phyloP scores from a whole-genome alignment of 805 yeast genomes.

The Komagataella pastoris region DNA sequence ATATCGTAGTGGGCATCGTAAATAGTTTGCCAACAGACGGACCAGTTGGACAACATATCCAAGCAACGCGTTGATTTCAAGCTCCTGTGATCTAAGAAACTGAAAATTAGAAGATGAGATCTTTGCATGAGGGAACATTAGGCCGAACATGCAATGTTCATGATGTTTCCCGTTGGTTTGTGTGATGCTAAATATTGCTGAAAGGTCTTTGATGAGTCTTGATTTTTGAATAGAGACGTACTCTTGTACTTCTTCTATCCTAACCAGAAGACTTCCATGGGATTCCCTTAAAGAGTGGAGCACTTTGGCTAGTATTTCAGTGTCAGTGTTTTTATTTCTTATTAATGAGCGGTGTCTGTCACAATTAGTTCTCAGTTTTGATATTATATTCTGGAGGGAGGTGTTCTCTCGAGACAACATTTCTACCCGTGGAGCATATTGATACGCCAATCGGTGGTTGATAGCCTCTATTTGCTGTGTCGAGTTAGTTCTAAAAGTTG shows the following conservation, averaged over 20 bases:
- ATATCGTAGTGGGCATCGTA: slow-evolving; percentile 31
- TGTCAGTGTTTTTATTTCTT: not conserved
- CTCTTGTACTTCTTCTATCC: slow-evolving; percentile 2
- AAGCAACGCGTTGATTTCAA: slow-evolving; percentile 31
- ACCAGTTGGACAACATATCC: slow-evolving; percentile 33
- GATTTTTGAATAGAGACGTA: slow-evolving; percentile 1
- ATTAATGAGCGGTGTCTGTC: not conserved
- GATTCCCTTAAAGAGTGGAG: not conserved
- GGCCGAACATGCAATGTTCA: slow-evolving; percentile 4
- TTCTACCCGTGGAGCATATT: not conserved
- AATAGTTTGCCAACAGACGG: slow-evolving; percentile 22
- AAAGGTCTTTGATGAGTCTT: not conserved
- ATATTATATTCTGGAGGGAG: not conserved
- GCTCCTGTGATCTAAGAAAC: slow-evolving; percentile 18
- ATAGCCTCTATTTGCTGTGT: not conserved
- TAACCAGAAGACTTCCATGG: not conserved
- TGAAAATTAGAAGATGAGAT: not conserved
- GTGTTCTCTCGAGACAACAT: not conserved
- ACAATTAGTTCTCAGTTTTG: slow-evolving; percentile 1
- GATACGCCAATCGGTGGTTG: not conserved
- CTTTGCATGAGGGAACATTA: slow-evolving; percentile 1
- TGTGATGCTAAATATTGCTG: slow-evolving; percentile 4
- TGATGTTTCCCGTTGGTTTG: slow-evolving; percentile 2
- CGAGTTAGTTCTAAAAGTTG: too few species aligned
- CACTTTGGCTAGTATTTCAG: not conserved